Evolutionary conservation across 2,329 filamentous ascomycete species (phyloP).

Genomic region (Paraphoma chrysanthemicola): DNA sequence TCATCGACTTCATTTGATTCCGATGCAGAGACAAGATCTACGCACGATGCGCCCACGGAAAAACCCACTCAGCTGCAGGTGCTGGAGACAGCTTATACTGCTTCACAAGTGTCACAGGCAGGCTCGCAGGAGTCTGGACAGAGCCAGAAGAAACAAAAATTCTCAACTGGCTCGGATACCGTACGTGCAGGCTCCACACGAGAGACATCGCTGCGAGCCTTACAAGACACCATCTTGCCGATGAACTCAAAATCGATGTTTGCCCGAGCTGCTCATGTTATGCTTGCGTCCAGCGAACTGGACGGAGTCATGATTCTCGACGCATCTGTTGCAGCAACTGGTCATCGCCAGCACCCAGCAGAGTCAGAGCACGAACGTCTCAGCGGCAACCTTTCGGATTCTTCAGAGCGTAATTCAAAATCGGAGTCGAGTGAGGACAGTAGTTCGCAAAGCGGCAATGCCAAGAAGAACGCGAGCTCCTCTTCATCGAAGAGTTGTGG

Average conservation of each 20-base stretch:
- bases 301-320: conserved; percentile 47
- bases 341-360: conserved; percentile 1
- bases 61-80: not conserved
- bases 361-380: not conserved
- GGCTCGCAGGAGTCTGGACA: not conserved
- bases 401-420: not conserved
- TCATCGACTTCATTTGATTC: not conserved
- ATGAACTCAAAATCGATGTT: conserved; percentile 40
- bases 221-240: conserved; percentile 41
- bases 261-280: conserved; percentile 40
- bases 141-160: not conserved
- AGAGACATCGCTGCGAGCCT: conserved; percentile 14
- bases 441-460: not conserved
- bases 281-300: conserved; percentile 39
- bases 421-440: conserved; percentile 1
- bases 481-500: not conserved
- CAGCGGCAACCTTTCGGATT: not conserved
- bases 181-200: not conserved
- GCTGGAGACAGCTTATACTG: not conserved
- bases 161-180: not conserved
- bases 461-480: not conserved
- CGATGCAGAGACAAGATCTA: not conserved
- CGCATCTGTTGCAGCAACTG: conserved; percentile 34
- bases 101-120: conserved; percentile 4
- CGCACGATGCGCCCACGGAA: not conserved